These are phyloP conservation scores for Lodderomyces orthopsilosis DNA, from an alignment of 1,139 yeast species.

Conservation along the genomic window DNA sequence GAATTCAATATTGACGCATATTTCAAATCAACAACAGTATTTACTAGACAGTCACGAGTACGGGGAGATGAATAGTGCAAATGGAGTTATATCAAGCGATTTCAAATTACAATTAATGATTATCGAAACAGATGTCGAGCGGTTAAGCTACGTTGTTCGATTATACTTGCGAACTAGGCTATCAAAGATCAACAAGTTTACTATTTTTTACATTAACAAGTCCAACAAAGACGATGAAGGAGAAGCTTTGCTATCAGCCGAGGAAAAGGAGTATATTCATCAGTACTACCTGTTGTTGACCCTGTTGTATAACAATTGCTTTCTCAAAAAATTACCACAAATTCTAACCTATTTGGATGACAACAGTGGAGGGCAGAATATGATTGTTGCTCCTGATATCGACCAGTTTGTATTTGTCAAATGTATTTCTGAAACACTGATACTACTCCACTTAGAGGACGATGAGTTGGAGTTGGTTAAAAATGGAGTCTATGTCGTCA, in stretches of 20 bases:
- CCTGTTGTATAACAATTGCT: conserved; percentile 64
- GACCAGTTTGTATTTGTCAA: conserved; percentile 73
- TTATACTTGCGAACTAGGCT: conserved; percentile 78
- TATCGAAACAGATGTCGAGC: conserved; percentile 87
- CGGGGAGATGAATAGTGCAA: conserved; percentile 40
- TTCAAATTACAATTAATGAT: conserved; percentile 78
- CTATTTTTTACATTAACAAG: conserved; percentile 47
- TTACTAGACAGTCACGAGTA: conserved; percentile 60
- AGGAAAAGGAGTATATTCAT: conserved; percentile 61
- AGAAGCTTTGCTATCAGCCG: conserved; percentile 45
- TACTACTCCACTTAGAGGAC: conserved; percentile 27
- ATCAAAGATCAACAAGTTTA: conserved; percentile 65
- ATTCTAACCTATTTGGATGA: conserved; percentile 74
- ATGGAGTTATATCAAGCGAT: conserved; percentile 49
- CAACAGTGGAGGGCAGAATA: conserved; percentile 66
- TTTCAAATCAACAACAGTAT: conserved; percentile 69
- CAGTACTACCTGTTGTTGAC: conserved; percentile 64
- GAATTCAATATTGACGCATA: conserved; percentile 52
- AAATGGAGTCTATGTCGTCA: conserved; percentile 74
- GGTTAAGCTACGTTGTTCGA: conserved; percentile 76
- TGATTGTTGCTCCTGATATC: conserved; percentile 78
- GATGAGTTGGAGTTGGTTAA: conserved; percentile 63
- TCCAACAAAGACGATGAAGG: conserved; percentile 19
- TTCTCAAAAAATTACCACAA: conserved; percentile 66
- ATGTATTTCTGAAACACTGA: conserved; percentile 38